These are phyloP conservation scores for Botrytis deweyae DNA, from an alignment of 2,329 filamentous ascomycete genomes.

Conservation along the genomic window DNA sequence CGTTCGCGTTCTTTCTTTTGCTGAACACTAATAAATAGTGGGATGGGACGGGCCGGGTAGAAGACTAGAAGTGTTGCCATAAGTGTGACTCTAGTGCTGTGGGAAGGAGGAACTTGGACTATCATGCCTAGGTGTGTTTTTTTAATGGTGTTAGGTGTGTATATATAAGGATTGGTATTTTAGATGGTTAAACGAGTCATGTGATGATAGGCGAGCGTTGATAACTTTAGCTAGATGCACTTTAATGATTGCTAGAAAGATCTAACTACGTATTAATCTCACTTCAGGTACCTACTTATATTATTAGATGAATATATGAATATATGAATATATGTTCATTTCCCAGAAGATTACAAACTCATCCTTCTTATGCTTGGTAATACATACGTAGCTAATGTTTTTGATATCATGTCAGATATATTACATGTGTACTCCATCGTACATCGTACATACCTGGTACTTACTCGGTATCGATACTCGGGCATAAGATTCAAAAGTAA, in stretches of 20 bases:
- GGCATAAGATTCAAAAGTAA: background rate
- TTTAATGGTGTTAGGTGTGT: background rate
- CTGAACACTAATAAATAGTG: background rate
- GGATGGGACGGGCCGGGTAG: background rate
- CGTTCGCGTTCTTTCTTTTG: background rate
- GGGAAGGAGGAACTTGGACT: background rate
- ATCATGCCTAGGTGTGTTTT: background rate
- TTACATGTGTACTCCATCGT: accelerated
- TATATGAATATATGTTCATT: background rate
- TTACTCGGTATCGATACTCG: constrained; percentile 1
- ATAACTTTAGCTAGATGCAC: background rate
- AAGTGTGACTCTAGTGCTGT: background rate
- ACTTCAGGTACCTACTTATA: background rate
- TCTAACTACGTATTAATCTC: background rate
- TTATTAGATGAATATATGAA: background rate
- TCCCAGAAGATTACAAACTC: background rate
- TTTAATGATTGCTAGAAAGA: background rate
- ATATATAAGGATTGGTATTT: background rate
- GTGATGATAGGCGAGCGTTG: background rate
- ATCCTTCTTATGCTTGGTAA: background rate
- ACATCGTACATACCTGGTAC: background rate
- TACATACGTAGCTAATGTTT: background rate
- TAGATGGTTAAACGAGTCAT: background rate
- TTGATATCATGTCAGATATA: background rate
- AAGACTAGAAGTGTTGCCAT: background rate